These are phyloP conservation scores for Eimeria maxima DNA, from an alignment of 169 alveolate genomes.

Conservation along the genomic window DNA sequence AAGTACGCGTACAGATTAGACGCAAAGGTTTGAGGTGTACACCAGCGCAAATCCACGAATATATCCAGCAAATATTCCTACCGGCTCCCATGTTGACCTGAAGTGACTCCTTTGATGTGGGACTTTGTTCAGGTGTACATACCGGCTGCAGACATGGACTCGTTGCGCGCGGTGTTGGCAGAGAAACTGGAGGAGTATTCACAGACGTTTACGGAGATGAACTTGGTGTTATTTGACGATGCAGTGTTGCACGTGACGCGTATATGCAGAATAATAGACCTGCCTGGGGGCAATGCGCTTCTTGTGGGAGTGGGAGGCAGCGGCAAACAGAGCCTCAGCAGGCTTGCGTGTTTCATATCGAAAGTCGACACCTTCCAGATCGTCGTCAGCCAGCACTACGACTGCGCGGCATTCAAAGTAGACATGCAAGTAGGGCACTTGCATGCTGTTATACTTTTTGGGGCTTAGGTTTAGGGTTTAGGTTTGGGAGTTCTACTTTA, in stretches of 20 bases:
- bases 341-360: constrained; percentile 95
- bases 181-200: constrained; percentile 95
- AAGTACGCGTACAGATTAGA: no score
- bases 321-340: constrained; percentile 96
- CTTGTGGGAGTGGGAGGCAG: constrained; percentile 99
- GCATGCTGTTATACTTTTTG: no score
- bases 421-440: constrained; percentile 87
- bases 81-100: no score
- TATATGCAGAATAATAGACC: constrained; percentile 95
- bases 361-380: constrained; percentile 93
- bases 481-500: no score
- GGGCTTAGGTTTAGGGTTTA: no score
- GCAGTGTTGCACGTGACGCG: constrained; percentile 97
- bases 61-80: no score
- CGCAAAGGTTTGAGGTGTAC: no score
- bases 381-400: constrained; percentile 94
- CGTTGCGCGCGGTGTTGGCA: constrained; percentile 93
- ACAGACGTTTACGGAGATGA: constrained; percentile 95
- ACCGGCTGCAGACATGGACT: constrained; percentile 90
- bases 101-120: no score
- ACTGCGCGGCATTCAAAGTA: constrained; percentile 92
- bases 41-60: no score
- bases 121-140: constrained; percentile 87
- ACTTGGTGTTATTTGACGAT: constrained; percentile 96
- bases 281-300: constrained; percentile 96